Percentiles rank a stretch among this genome's conserved stretches.
These are phyloP conservation scores for Pseudogymnoascus sp. DNA, from an alignment of 2,329 filamentous ascomycete species.

Conservation along the genomic window DNA sequence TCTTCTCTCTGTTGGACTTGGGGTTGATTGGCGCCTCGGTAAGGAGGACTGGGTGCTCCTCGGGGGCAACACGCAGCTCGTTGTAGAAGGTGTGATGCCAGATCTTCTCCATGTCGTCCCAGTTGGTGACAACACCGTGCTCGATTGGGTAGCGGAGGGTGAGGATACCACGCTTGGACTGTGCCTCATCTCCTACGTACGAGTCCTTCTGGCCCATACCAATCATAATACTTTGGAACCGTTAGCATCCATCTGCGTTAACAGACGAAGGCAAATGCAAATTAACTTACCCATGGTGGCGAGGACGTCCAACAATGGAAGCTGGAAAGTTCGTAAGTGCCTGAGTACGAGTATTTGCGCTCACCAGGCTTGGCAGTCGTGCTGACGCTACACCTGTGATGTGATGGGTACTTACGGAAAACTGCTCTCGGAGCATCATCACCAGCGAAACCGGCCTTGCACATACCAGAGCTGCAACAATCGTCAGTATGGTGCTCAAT, in stretches of 20 bases:
- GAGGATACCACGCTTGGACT: slow-evolving; percentile 99
- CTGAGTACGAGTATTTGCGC: background rate
- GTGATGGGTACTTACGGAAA: slow-evolving; percentile 78
- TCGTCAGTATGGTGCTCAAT: slow-evolving; percentile 20
- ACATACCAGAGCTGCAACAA: slow-evolving; percentile 90
- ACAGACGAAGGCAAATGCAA: slow-evolving; percentile 13
- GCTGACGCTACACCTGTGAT: slow-evolving; percentile 17
- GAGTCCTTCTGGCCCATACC: slow-evolving; percentile 99
- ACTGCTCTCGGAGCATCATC: slow-evolving; percentile 99
- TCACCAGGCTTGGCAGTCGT: background rate
- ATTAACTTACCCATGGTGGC: slow-evolving; percentile 92
- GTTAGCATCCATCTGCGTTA: slow-evolving; percentile 19
- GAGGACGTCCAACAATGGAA: slow-evolving; percentile 98
- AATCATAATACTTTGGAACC: slow-evolving; percentile 90
- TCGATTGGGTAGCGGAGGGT: slow-evolving; percentile 99
- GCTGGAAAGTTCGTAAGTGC: slow-evolving; percentile 46
- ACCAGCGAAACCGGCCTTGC: slow-evolving; percentile 99
- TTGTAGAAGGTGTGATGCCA: slow-evolving; percentile 99
- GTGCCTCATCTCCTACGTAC: slow-evolving; percentile 99
- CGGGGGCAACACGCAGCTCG: slow-evolving; percentile 98
- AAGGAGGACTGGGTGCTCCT: slow-evolving; percentile 99
- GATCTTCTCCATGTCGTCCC: slow-evolving; percentile 99
- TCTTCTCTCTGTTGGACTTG: slow-evolving; percentile 99
- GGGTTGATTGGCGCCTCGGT: slow-evolving; percentile 99
- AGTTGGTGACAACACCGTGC: slow-evolving; percentile 99